Conservation (phyloP, 2,329 filamentous ascomycete species). For the Rhynchosporium graminicola region DNA sequence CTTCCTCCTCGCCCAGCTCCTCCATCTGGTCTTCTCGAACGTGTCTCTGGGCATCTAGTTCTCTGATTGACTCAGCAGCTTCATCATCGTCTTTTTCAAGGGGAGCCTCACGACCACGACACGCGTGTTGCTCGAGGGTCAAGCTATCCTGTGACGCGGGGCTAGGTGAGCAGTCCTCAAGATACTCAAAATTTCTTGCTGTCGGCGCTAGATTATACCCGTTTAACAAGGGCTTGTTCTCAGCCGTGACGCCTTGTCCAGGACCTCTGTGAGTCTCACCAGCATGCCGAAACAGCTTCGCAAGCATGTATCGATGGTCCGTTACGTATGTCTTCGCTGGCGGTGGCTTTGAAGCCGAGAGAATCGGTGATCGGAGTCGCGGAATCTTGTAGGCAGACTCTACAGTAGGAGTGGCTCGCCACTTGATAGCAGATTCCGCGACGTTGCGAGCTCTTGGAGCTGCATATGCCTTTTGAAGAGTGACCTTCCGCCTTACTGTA, state of each 20-base stretch:
- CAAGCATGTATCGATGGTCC: neutral
- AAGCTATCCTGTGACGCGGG: constrained; percentile 5
- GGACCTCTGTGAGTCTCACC: too few relatives aligned
- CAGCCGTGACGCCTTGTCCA: neutral
- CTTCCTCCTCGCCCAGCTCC: neutral
- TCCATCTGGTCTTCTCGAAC: neutral
- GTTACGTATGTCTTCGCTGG: constrained; percentile 2
- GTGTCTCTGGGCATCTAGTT: neutral
- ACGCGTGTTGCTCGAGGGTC: neutral
- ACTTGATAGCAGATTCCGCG: too few relatives aligned
- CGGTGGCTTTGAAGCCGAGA: neutral
- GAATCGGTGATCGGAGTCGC: neutral
- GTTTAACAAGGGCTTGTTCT: neutral
- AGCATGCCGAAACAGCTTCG: neutral
- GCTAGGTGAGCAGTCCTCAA: constrained; percentile 3
- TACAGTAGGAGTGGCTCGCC: too few relatives aligned
- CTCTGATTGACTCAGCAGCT: neutral
- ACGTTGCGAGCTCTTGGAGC: too few relatives aligned
- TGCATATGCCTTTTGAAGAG: too few relatives aligned
- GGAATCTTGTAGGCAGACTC: too few relatives aligned
- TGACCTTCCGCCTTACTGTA: too few relatives aligned
- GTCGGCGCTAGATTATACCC: neutral
- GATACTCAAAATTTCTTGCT: neutral
- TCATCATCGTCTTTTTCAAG: neutral
- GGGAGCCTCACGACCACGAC: neutral